phyloP scores from a whole-genome alignment of 176 grass and related monocot species.

The Panicum miliaceum region DNA sequence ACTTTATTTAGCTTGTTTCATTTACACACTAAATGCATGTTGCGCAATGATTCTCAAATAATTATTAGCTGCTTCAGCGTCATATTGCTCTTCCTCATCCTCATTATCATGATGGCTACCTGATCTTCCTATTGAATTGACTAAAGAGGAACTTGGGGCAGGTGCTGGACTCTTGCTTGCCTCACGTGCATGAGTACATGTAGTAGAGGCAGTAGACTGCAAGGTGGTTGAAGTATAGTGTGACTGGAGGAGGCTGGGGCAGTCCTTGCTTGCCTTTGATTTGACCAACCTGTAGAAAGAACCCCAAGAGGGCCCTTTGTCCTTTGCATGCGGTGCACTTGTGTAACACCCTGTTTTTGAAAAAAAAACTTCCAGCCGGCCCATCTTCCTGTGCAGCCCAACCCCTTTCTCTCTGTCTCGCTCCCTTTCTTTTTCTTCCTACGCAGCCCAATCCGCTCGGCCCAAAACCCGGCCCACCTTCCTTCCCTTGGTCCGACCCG shows the following conservation, averaged over 20 bases:
- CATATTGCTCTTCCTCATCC: background rate
- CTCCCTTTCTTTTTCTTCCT: no score
- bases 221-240: background rate
- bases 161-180: background rate
- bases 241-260: background rate
- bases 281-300: background rate
- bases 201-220: background rate
- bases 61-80: background rate
- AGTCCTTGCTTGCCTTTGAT: background rate
- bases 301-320: background rate
- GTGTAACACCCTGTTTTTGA: no score
- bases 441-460: no score
- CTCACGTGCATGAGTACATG: background rate
- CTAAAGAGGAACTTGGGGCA: background rate
- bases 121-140: background rate
- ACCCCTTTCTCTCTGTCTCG: no score
- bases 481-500: no score
- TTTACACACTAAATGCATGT: background rate
- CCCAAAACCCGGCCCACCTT: no score
- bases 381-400: no score
- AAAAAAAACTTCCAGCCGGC: no score
- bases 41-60: slow-evolving; percentile 2
- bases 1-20: background rate
- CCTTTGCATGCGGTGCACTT: background rate
- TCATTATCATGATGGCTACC: background rate